Evolutionary conservation across 1,284 basidiomycete genomes (phyloP), one percentile per base, ranked within the genome.

Genomic region (Cryptococcus wingfieldii): DNA sequence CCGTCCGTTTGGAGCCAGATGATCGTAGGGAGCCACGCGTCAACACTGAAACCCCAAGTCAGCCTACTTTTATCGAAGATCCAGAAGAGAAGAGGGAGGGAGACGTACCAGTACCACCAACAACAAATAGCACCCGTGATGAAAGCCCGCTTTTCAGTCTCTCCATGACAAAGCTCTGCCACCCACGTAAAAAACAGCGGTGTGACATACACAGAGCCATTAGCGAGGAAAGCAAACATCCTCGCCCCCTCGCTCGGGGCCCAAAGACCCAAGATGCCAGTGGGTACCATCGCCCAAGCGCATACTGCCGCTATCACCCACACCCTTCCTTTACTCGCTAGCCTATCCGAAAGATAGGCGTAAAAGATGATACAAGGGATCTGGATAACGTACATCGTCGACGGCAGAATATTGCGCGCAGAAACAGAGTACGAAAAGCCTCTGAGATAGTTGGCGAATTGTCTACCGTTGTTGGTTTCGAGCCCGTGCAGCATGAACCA

Each of bases 1-100:
- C 55, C 58, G 42, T 61, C 60, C 14, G 62, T 64, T 25, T 64
- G 62, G 10, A 59, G 55, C 58, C 59, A 64, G 43, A 64, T 48
- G 43, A 64, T 53, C 14, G 53, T 49, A 5, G 62, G 60, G 4
- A 64, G 50, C 57, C 57, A 64, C 9, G 62, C 57, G 53, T 64
- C 60, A 42, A 64, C 45, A 7, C 54, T 34, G n/a, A 34, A 34
- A 3, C 31, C 10, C 31, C 10, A 6, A 34, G 31, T 34, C 31
- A 34, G 31, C 23, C 3, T 23, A 23, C 23, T 3, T 23, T 23
- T 2, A 23, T 3, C 23, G 2, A 23, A 55, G 53, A n/a, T 23
- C 2, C 23, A 43, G n/a, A 16, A 23, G 19, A 31, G 27, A 23
- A 50, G 10, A 2, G 18, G n/a, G 25, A 42, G 34, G 8, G 37